These are phyloP conservation scores for Colletotrichum sp. DNA, from an alignment of 2,329 filamentous ascomycete genomes.

Conservation along the genomic window DNA sequence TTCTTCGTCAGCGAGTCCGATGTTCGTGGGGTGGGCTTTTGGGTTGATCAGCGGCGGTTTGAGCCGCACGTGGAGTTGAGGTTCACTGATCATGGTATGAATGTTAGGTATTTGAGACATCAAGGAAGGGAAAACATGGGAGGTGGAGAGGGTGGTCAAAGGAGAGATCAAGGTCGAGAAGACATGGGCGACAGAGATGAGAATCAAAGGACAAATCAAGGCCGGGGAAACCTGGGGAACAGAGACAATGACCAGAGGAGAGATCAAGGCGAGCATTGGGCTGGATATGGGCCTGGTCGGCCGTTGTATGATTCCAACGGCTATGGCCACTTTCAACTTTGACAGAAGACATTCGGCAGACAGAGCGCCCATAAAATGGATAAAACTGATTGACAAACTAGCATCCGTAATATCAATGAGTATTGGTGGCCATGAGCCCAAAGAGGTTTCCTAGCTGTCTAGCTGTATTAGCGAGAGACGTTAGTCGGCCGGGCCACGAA, in stretches of 20 bases:
- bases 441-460: too few relatives aligned
- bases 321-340: background rate
- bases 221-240: background rate
- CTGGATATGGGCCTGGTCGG: background rate
- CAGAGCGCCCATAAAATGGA: accelerated
- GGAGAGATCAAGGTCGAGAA: background rate
- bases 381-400: background rate
- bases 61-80: background rate
- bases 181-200: background rate
- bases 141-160: background rate
- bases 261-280: background rate
- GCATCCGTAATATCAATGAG: background rate
- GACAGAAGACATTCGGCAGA: accelerated
- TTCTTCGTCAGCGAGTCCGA: background rate
- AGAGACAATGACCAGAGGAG: background rate
- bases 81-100: background rate
- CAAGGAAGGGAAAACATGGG: accelerated
- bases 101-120: background rate
- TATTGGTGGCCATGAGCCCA: too few relatives aligned
- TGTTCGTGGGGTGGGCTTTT: background rate
- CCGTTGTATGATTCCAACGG: background rate
- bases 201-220: background rate
- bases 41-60: background rate
- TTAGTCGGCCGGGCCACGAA: too few relatives aligned
- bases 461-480: too few relatives aligned